A percentile compares a stretch with the other conserved stretches of the same genome.
These are phyloP conservation scores for Paxillus involutus DNA, from an alignment of 768 basidiomycete genomes.

Conservation along the genomic window DNA sequence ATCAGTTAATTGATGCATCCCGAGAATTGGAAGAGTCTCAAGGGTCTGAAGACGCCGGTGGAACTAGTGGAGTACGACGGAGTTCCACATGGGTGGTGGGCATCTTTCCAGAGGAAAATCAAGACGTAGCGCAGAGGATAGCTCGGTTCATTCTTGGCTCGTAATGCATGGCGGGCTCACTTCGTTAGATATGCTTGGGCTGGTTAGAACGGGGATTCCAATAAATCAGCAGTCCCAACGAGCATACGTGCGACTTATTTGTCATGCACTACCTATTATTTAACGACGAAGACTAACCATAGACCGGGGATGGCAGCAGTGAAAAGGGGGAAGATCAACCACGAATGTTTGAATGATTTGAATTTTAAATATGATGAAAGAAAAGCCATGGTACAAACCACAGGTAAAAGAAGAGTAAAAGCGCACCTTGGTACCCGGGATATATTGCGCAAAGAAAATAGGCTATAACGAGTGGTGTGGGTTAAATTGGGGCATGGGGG, in stretches of 20 bases:
- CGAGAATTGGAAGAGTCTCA: slow-evolving; percentile 10
- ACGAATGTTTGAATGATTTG: neutral
- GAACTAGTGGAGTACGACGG: slow-evolving; percentile 26
- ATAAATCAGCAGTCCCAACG: neutral
- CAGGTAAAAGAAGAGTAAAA: neutral
- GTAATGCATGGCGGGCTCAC: neutral
- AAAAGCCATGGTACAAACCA: slow-evolving; percentile 3
- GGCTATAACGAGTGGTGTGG: slow-evolving; percentile 8
- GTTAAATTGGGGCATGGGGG: slow-evolving; percentile 1
- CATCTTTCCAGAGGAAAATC: slow-evolving; percentile 11
- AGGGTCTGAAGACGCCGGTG: neutral
- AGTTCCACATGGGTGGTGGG: slow-evolving; percentile 25
- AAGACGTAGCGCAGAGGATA: slow-evolving; percentile 11
- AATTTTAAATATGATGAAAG: neutral
- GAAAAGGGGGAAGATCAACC: neutral
- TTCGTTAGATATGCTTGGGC: neutral
- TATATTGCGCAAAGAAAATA: slow-evolving; percentile 9
- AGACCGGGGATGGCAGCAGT: neutral
- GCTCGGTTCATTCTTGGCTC: slow-evolving; percentile 5
- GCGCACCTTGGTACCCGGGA: slow-evolving; percentile 24
- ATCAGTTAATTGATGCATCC: slow-evolving; percentile 10
- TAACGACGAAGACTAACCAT: slow-evolving; percentile 7
- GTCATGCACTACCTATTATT: slow-evolving; percentile 10
- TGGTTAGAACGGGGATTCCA: neutral
- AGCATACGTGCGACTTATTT: slow-evolving; percentile 14